Base-by-base conservation (phyloP, 768 basidiomycete species). In the Dentipellis fragilis region DNA sequence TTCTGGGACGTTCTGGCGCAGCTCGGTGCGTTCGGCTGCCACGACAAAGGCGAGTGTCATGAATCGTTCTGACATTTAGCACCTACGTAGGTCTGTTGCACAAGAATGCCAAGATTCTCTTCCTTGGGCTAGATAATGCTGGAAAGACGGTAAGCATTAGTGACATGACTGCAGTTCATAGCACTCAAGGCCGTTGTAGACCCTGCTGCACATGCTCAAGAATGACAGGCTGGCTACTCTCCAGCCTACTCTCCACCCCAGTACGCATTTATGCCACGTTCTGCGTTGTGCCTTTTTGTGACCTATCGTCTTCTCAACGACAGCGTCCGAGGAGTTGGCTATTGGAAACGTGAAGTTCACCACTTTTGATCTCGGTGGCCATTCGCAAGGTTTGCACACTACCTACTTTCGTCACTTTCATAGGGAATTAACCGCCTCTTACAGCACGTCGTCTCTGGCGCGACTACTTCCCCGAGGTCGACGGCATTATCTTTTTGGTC, bases 311-410 rank as follows among this genome's bases (percentile, higher is more conserved):
- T 55, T 36, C 55, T 22, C 5, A 12, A 52, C 46, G 8, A n/a
- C 63, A 99, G 95, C 96, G 19, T 97, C 96, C 48, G 96, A 99
- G 74, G 96, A 99, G 70, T 80, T 99, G 54, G 93, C 96, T 22
- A 98, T 98, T 69, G 96, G 96, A 55, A 96, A 93, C 67, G 90
- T 98, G 64, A 98, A 97, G 72, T 99, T 99, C 76, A 98, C 93
- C 22, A 98, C 96, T 0, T 94, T 96, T 64, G 96, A 99, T 71
- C 78, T 99, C 52, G 96, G 96, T 65, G 96, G 96, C 68, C 96
- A 98, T 75, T 85, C 88, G 69, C 95, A 97, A 70, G 93, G 93
- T 92, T 54, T 57, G 76, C 66, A 21, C 7, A 37, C 48, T 34
- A 34, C 53, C 54, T 52, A 47, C 10, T 36, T 10, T 54, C 54